A percentile compares a stretch with the other conserved stretches of the same genome.
Evolutionary conservation across 2,329 filamentous ascomycete genomes (phyloP).

Genomic region (Parafenestella ontariensis): DNA sequence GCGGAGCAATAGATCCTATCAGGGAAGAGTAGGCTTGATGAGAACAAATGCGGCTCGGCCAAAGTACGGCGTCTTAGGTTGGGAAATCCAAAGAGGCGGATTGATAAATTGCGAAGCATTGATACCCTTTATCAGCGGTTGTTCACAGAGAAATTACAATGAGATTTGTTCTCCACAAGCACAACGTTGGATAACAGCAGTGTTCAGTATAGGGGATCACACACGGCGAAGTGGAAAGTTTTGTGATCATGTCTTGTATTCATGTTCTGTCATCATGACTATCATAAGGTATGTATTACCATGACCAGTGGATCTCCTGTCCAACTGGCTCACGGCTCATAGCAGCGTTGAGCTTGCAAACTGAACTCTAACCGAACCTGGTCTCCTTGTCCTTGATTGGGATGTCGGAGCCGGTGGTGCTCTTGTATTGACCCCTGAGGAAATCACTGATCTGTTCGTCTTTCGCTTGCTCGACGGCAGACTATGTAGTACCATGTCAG

Average conservation of each 20-base stretch:
- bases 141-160: too few relatives aligned
- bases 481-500: slow-evolving; percentile 35
- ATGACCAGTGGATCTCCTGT: slow-evolving; percentile 20
- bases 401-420: slow-evolving; percentile 70
- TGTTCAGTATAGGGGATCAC: background rate
- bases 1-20: slow-evolving; percentile 10
- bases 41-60: slow-evolving; percentile 32
- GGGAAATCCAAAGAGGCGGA: background rate
- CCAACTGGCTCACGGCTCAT: slow-evolving; percentile 10
- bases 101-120: too few relatives aligned
- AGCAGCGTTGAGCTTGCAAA: background rate
- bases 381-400: slow-evolving; percentile 73
- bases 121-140: too few relatives aligned
- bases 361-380: slow-evolving; percentile 22
- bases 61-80: slow-evolving; percentile 8
- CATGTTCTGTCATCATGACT: slow-evolving; percentile 11
- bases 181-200: background rate
- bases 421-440: slow-evolving; percentile 75
- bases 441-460: slow-evolving; percentile 79
- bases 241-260: background rate
- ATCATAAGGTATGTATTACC: slow-evolving; percentile 14
- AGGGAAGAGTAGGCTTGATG: background rate
- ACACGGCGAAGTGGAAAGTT: background rate
- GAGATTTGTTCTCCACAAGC: background rate
- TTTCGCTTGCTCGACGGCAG: slow-evolving; percentile 80